Evolutionary conservation across 2,329 filamentous ascomycete genomes (phyloP), one percentile per base, ranked within the genome.

Genomic region (Cladobotryum mycophilum): DNA sequence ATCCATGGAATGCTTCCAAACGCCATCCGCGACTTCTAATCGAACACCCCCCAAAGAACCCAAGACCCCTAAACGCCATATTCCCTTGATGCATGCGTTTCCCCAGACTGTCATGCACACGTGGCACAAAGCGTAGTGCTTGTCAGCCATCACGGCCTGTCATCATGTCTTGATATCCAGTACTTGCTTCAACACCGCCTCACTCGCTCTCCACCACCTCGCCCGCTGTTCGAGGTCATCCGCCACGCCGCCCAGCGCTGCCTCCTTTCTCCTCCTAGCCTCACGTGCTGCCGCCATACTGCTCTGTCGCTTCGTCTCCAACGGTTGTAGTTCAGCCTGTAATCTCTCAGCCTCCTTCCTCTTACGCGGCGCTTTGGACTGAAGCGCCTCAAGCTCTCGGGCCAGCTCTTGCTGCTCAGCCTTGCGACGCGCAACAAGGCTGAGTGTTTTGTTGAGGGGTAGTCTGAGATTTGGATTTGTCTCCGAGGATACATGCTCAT

Each of bases 211-310:
- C 69, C 84, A 82, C 88, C 88, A 92, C 57, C 86, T 74, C 5
- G 85, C 88, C 58, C 82, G 78, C 66, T 88, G 84, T 64, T 91
- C 88, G 33, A 90, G 66, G 60, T 91, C 86, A 59, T 89, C 86
- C 14, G 81, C 80, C 40, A 82, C 79, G 5, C 84, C 85, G 5
- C 81, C 80, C 7, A 84, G 70, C 8, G 82, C 77, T 11, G 77
- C 77, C 60, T 89, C 85, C 64, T 83, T 85, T 59, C 85, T 76
- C 61, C 81, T 74, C 65, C 76, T 79, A 12, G 86, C 86, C 60
- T 91, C 87, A 57, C 75, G 79, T n/a, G 86, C 86, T 14, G 85
- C 83, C 20, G 80, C 74, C 33, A 79, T 79, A 55, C 80, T 84
- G 45, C 79, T 83, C 54, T 81, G 76, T 58, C 81, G 80, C 66